Evolutionary conservation across 352 stramenopile genomes (phyloP).

Genomic region (Phytophthora macrochlamydospora): DNA sequence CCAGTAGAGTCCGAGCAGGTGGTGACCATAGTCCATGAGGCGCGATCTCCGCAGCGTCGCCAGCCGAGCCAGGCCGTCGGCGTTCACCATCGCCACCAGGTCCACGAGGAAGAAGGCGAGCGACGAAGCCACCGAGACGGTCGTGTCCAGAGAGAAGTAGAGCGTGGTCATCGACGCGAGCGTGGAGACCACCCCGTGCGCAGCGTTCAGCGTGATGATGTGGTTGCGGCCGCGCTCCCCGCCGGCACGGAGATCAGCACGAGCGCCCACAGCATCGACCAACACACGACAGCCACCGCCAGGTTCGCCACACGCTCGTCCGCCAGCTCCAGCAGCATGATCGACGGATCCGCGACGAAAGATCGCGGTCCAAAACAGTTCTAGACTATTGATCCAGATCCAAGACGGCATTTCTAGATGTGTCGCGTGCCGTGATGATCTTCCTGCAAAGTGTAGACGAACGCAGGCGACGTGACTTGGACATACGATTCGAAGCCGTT

Average conservation of each 20-base stretch:
- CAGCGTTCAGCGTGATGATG: slow-evolving; percentile 73
- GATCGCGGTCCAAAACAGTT: too few relatives aligned
- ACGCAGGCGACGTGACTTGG: too few relatives aligned
- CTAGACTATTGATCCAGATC: too few relatives aligned
- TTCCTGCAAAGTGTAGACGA: too few relatives aligned
- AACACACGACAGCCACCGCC: slow-evolving; percentile 36
- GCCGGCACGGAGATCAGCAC: slow-evolving; percentile 49
- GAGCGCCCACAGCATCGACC: slow-evolving; percentile 57
- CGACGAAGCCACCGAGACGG: slow-evolving; percentile 62
- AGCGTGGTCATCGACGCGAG: slow-evolving; percentile 50
- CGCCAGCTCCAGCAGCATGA: slow-evolving; percentile 1
- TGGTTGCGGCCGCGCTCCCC: slow-evolving; percentile 57
- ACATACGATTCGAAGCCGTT: too few relatives aligned
- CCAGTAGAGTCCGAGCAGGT: slow-evolving; percentile 72
- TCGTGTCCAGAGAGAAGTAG: slow-evolving; percentile 48
- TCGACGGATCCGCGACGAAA: neutral
- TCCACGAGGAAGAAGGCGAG: slow-evolving; percentile 78
- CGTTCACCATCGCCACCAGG: slow-evolving; percentile 60
- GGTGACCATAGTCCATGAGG: slow-evolving; percentile 77
- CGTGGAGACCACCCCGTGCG: slow-evolving; percentile 70
- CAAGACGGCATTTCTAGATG: too few relatives aligned
- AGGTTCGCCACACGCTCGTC: slow-evolving; percentile 45
- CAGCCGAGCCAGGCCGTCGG: slow-evolving; percentile 49
- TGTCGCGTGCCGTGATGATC: too few relatives aligned
- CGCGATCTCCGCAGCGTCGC: slow-evolving; percentile 46